Evolutionary conservation across 306 rosid species (phyloP).

Genomic region (Astragalus glycyphyllos): DNA sequence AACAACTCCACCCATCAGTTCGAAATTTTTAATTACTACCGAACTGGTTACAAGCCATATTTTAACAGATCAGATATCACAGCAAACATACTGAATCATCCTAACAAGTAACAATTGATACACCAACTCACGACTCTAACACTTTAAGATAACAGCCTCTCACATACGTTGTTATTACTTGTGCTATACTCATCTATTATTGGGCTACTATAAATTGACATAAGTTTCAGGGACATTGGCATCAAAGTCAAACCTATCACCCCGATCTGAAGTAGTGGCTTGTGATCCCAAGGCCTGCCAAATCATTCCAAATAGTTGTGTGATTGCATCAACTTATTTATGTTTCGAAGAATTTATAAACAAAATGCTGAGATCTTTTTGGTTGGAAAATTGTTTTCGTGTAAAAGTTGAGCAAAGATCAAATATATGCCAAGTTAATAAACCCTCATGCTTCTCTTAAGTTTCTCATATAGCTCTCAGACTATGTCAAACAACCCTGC

Average conservation of each 20-base stretch:
- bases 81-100: not conserved
- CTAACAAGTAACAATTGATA: not conserved
- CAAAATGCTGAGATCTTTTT: constrained; percentile 27
- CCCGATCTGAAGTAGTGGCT: constrained; percentile 44
- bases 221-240: constrained; percentile 72
- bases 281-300: constrained; percentile 62
- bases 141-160: not conserved
- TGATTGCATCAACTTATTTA: constrained; percentile 15
- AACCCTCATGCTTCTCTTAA: constrained; percentile 18
- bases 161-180: too few relatives aligned
- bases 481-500: constrained; percentile 6
- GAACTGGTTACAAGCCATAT: not conserved
- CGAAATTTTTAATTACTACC: too few relatives aligned
- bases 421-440: constrained; percentile 32
- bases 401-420: constrained; percentile 7
- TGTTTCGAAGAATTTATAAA: constrained; percentile 8
- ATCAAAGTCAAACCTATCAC: constrained; percentile 64
- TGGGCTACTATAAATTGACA: constrained; percentile 32
- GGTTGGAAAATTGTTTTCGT: constrained; percentile 12
- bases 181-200: too few relatives aligned
- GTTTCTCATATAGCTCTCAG: constrained; percentile 1
- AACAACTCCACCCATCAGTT: too few relatives aligned
- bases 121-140: not conserved
- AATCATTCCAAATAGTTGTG: constrained; percentile 41
- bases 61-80: not conserved